A percentile compares a stretch with the other conserved stretches of the same genome.
Conservation (phyloP, 1,139 yeast species). For the Ogataea hybrid region DNA sequence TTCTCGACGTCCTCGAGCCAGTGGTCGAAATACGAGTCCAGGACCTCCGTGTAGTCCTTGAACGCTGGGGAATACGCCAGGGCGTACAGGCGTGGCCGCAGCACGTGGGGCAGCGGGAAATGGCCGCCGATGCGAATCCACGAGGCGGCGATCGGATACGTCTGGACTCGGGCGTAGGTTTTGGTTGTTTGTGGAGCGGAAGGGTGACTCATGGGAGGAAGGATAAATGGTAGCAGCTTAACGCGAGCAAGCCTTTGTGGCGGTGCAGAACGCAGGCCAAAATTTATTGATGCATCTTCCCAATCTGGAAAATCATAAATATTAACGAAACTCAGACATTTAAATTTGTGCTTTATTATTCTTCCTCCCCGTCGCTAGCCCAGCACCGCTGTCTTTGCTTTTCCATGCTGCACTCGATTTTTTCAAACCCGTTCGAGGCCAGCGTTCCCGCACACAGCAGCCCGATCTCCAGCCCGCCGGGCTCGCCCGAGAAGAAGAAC, state of each 20-base stretch:
- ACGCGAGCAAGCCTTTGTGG: constrained; percentile 6
- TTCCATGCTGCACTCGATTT: constrained; percentile 14
- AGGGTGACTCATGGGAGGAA: constrained; percentile 8
- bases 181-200: constrained; percentile 25
- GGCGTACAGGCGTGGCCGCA: constrained; percentile 24
- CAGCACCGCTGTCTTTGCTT: constrained; percentile 5
- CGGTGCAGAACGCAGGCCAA: not conserved
- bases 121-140: constrained; percentile 36
- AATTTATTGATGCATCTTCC: not conserved
- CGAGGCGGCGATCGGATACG: constrained; percentile 42
- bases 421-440: constrained; percentile 21
- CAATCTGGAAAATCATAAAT: not conserved
- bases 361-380: not conserved
- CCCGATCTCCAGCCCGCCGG: constrained; percentile 8
- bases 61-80: constrained; percentile 25
- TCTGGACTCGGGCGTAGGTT: constrained; percentile 35
- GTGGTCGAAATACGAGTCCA: constrained; percentile 34
- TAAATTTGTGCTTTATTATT: not conserved
- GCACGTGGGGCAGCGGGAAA: constrained; percentile 38
- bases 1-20: constrained; percentile 39
- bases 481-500: constrained; percentile 5
- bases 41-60: constrained; percentile 20
- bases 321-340: not conserved
- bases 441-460: constrained; percentile 11
- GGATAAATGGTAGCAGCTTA: constrained; percentile 7